Evolutionary conservation across 148 eudicot species (phyloP), one percentile per base, ranked within the genome.

Genomic region (Talinum fruticosum): DNA sequence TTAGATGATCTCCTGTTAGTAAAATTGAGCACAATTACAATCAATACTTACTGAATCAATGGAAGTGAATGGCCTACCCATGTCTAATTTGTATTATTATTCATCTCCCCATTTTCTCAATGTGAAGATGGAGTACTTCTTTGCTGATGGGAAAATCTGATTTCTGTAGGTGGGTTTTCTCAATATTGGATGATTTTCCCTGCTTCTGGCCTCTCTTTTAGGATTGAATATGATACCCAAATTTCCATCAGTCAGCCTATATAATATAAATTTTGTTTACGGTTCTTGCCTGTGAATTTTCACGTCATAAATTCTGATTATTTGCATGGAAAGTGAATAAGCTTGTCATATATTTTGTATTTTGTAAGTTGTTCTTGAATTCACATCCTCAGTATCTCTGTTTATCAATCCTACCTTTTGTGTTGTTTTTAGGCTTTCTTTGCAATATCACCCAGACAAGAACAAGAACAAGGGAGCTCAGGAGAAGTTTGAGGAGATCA

Each of bases 361-460:
- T n/a, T 49, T 10, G 23, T 41, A 41, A 69, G 36, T 26, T 71
- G 28, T 2, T 51, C 38, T 61, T 26, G 26, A 26, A 21, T 36
- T 36, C 61, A 44, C 26, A 15, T n/a, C 51, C 41, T 33, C 5
- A 18, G 28, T 24, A 21, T 41, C 33, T 68, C 13, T 29, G 28
- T 29, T 24, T 44, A 69, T 44, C 12, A 57, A 32, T 75, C 19
- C 35, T 77, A 35, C 33, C 28, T 75, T 62, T 32, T 64, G 36
- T 82, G 54, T 75, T 41, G 69, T 45, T 81, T 84, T 47, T 80
- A 95, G 98, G 90, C 89, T 92, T 65, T 95, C 98, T 75, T 91
- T 95, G 24, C 79, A 91, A 57, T 95, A 95, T 84, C 98, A 95
- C 83, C 98, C 98, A 35, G 98, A 95, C 87, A 95, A 95, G 86